Base-by-base conservation (phyloP, 1,284 basidiomycete species). In the Trichosporon sp. region DNA sequence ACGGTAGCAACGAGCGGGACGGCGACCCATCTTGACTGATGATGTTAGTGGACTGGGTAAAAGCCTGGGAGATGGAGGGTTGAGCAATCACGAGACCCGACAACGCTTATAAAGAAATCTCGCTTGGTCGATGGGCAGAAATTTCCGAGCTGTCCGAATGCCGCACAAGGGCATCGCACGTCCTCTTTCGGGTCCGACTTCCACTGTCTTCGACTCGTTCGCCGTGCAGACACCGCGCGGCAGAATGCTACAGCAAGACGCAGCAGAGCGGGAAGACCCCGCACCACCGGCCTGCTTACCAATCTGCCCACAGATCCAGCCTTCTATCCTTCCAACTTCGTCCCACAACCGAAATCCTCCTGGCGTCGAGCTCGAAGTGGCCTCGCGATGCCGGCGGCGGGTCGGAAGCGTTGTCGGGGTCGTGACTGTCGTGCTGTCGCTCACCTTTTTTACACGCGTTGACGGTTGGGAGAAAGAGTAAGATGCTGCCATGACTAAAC, bases 1-100 rank as follows among this genome's bases (percentile, higher is more conserved):
- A 76, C 93, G 90, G 87, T 95, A 95, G 89, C 93, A 96, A 80
- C 92, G 91, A 85, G 93, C 93, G 77, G 93, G 93, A 88, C 93
- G 92, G 84, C 93, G 92, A 88, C 93, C 94, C 93, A 95, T 95
- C 81, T 86, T 84, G 65, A 71, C 67, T 71, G 62, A n/a, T 38
- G 5, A 23, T 67, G 67, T 71, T 64, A 68, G 67, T 23, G 7
- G 4, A 18, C 29, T 29, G 53, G 53, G 23, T 8, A 15, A n/a
- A 9, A 8, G 27, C 27, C 27, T 12, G 21, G 18, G 3, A 1
- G 15, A 8, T 32, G 13, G 56, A 32, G 56, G 27, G 27, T 60
- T 31, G 15, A 60, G 7, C 56, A 60, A 31, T 32, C 56, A 60
- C 27, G 21, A 56, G 18, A 31, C 56, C 29, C 56, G 56, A 60